Percentiles rank a stretch among this genome's conserved stretches.
Evolutionary conservation across 2,329 filamentous ascomycete species (phyloP).

Genomic region (Chrysoporthe cubensis): DNA sequence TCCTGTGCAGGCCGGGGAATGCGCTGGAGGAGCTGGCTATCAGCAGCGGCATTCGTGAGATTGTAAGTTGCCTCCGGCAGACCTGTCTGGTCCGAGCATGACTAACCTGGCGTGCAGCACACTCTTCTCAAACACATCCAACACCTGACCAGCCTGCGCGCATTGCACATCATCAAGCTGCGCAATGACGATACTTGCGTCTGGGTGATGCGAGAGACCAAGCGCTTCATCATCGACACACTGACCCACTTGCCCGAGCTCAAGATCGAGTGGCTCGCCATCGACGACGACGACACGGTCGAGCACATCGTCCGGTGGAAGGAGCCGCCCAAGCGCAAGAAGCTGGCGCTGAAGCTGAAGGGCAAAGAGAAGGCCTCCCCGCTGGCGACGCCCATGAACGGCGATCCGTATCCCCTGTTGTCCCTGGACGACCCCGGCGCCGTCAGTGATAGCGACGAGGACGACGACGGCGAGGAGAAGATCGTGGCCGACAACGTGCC

Average conservation of each 20-base stretch:
- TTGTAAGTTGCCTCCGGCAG: constrained; percentile 49
- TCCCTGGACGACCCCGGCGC: constrained; percentile 32
- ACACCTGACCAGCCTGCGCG: constrained; percentile 57
- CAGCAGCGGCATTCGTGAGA: constrained; percentile 55
- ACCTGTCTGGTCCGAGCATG: background rate
- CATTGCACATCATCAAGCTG: constrained; percentile 59
- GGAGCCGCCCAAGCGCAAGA: constrained; percentile 36
- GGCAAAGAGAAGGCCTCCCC: constrained; percentile 41
- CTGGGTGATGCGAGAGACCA: constrained; percentile 60
- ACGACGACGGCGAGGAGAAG: constrained; percentile 37
- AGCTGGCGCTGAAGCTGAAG: constrained; percentile 33
- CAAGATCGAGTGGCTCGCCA: constrained; percentile 62
- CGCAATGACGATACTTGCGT: constrained; percentile 60
- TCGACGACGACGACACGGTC: constrained; percentile 53
- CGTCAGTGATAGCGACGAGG: constrained; percentile 39
- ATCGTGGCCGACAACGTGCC: constrained; percentile 45
- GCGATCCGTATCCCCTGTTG: constrained; percentile 35
- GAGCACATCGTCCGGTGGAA: constrained; percentile 52
- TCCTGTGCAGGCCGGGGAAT: constrained; percentile 56
- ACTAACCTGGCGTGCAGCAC: constrained; percentile 48
- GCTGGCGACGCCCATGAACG: constrained; percentile 11
- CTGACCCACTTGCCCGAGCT: constrained; percentile 58
- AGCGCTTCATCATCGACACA: constrained; percentile 62
- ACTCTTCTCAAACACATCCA: constrained; percentile 58
- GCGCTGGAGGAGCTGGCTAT: constrained; percentile 59